Evolutionary conservation across 352 stramenopile genomes (phyloP), one percentile per base, ranked within the genome.

Genomic region (Pelagophyceae sp.): DNA sequence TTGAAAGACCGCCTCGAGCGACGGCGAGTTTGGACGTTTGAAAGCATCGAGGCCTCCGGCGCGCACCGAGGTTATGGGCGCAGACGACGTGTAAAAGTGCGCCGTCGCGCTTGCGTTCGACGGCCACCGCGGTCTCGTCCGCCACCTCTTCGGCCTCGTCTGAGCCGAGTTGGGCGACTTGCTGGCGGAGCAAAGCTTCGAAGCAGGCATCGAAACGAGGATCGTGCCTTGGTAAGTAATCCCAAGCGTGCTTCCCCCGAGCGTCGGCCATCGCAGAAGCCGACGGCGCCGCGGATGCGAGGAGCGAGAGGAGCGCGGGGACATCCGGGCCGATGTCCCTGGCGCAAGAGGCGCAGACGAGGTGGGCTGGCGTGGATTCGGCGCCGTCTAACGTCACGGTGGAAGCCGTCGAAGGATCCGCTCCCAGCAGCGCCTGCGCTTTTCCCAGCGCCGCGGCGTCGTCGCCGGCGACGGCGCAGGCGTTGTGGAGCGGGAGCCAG

Each of bases 111-210:
- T 54, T 54, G 45, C 45, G 45, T n/a, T n/a, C 45, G 11, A 23
- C 45, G 11, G 45, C 45, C 45, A 11, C 45, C 45, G 45, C 17
- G 15, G 32, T 76, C 23, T 27, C 29, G 32, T 35, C 51, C 72
- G 72, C 72, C 72, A 38, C 45, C 72, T 70, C 51, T 77, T 70
- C 25, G 72, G 35, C 72, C 38, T 72, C 72, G 72, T 51, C 38
- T 72, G 17, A 5, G 11, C 65, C 72, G 72, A 29, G 32, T 63
- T 63, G 15, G 45, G 29, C 23, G 29, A 45, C 40, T 77, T 77
- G 23, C 72, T 63, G 17, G 67, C 67, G 35, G 35, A 74, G 38
- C 15, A 74, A 37, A 2, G 38, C 38, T 2, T 74, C 5, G 67
- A 74, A 58, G 67, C 67, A 74, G 15, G 1, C 38, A 23, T 74